Conservation (phyloP, 306 rosid genomes). For the Acacia melanoxylon region DNA sequence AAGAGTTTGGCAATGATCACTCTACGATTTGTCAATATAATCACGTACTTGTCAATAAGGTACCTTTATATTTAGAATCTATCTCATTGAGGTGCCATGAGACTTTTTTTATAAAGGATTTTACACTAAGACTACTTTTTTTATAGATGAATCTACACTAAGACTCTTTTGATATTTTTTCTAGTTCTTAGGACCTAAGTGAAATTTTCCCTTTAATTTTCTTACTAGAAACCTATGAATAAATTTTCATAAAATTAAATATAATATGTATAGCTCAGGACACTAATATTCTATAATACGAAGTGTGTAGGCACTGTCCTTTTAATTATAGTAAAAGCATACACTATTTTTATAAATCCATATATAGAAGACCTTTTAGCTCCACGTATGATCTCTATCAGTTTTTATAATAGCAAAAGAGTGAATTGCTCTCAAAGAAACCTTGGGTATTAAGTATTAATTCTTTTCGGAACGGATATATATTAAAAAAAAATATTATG, state of each 20-base stretch:
- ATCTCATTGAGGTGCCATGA: too few relatives aligned
- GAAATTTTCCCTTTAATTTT: background rate
- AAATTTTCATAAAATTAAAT: background rate
- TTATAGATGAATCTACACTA: too few relatives aligned
- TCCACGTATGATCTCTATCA: background rate
- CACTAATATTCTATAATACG: constrained; percentile 8
- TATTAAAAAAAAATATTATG: background rate
- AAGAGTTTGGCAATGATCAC: too few relatives aligned
- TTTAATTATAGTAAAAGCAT: background rate
- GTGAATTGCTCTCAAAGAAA: constrained; percentile 60
- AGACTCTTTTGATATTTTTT: too few relatives aligned
- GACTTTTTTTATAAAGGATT: too few relatives aligned
- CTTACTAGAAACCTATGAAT: background rate
- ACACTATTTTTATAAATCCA: constrained; percentile 22
- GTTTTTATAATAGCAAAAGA: constrained; percentile 24
- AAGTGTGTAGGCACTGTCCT: constrained; percentile 13
- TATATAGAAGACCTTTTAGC: constrained; percentile 32
- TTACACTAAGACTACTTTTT: too few relatives aligned
- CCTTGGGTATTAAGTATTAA: constrained; percentile 31
- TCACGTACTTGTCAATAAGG: too few relatives aligned
- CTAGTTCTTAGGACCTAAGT: too few relatives aligned
- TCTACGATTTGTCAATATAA: too few relatives aligned
- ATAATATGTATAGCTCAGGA: background rate
- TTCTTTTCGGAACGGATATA: constrained; percentile 37
- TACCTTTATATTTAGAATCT: too few relatives aligned